Base-by-base conservation (phyloP, 495 filamentous ascomycete species). In the Entonaema liquescens region DNA sequence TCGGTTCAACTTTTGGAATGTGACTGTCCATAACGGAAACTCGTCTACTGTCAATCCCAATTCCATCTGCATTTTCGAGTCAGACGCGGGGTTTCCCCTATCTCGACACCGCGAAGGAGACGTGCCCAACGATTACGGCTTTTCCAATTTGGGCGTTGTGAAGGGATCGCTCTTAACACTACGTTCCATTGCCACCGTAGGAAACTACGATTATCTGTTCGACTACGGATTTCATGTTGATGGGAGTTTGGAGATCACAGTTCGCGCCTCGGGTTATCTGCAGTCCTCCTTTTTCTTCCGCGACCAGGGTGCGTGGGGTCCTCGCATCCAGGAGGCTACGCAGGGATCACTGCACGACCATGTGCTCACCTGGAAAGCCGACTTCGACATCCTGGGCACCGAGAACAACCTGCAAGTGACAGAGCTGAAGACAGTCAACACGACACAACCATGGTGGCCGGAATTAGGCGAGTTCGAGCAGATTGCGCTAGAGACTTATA, bases 201-300 rank as follows among this genome's bases (percentile, higher is more conserved):
- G 85, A n/a, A 88, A 88, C 66, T 86, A 88, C 71, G 85, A 87
- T 56, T 80, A 80, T 55, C 67, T 80, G 3, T 79, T 77, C 28
- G 73, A 79, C 68, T 88, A 88, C 64, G 76, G 75, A 23, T 89
- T 89, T 77, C 81, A 85, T 66, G 74, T 87, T 38, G 87, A 89
- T 69, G 87, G 87, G 12, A 82, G 79, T 8, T 80, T 90, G 54
- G 81, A 86, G 38, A 80, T 87, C 28, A 79, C 83, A 25, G 84
- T 86, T n/a, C 84, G 85, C 13, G 85, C 87, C 5, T 85, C 82
- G 11, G 85, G 87, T 5, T 88, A 88, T 70, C 86, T 90, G 61
- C 81, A 85, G 65, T 79, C 78, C 5, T 83, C 86, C 6, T 88
- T 83, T 79, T 84, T 75, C 67, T 78, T 79, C 23, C 84, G 83